A percentile compares a stretch with the other conserved stretches of the same genome.
These are phyloP conservation scores for Cryphonectria naterciae DNA, from an alignment of 2,329 filamentous ascomycete species.

Conservation along the genomic window DNA sequence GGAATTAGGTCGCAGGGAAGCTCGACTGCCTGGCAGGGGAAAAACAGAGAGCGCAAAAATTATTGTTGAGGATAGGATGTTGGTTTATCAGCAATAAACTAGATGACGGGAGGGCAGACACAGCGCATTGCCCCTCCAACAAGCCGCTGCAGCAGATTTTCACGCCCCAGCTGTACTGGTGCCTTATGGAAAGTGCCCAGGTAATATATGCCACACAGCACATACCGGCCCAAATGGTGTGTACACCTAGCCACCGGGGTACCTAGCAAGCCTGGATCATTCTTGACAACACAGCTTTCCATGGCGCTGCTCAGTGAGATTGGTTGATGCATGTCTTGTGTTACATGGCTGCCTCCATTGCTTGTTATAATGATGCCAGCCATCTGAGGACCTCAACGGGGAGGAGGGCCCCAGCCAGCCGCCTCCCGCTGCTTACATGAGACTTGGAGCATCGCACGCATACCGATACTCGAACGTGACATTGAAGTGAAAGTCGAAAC, in stretches of 20 bases:
- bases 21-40: neutral
- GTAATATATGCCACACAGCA: neutral
- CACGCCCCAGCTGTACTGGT: slow-evolving; percentile 13
- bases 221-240: neutral
- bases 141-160: slow-evolving; percentile 14
- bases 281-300: neutral
- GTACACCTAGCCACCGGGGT: neutral
- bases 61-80: neutral
- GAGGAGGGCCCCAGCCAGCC: neutral
- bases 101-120: slow-evolving; percentile 5
- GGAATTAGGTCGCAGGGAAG: neutral
- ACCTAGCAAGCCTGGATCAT: neutral
- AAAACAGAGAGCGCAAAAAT: neutral
- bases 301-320: neutral
- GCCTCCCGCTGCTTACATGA: neutral
- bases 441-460: neutral
- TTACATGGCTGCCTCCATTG: neutral
- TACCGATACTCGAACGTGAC: neutral
- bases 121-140: neutral
- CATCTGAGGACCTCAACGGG: neutral
- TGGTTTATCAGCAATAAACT: slow-evolving; percentile 10
- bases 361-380: neutral
- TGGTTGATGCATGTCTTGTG: neutral
- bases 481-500: neutral
- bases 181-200: neutral